These are phyloP conservation scores for Triticum turgidum DNA, from an alignment of 176 grass and related monocot genomes.

Conservation along the genomic window DNA sequence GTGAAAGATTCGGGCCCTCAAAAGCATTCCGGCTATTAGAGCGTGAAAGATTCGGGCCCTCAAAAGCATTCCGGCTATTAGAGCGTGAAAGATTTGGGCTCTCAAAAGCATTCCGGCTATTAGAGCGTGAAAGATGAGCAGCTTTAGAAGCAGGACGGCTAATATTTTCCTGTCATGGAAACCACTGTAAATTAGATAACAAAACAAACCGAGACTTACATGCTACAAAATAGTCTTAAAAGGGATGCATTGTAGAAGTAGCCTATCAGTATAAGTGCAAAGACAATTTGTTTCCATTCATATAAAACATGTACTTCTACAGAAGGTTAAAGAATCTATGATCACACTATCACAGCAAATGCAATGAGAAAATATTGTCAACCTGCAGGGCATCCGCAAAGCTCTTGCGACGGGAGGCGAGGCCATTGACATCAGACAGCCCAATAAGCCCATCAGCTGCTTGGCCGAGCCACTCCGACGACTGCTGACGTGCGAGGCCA, in stretches of 20 bases:
- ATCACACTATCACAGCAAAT: neutral
- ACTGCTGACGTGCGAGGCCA: slow-evolving; percentile 31
- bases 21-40: slow-evolving; percentile 1
- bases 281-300: neutral
- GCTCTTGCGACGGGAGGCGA: slow-evolving; percentile 60
- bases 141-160: slow-evolving; percentile 30
- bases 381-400: slow-evolving; percentile 96
- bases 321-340: neutral
- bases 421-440: slow-evolving; percentile 44
- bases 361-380: neutral
- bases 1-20: slow-evolving; percentile 44
- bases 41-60: neutral
- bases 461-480: slow-evolving; percentile 44
- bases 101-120: slow-evolving; percentile 61
- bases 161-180: slow-evolving; percentile 71
- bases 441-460: slow-evolving; percentile 58
- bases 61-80: slow-evolving; percentile 16
- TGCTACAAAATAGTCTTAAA: neutral
- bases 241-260: neutral
- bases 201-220: neutral
- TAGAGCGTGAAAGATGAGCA: slow-evolving; percentile 56
- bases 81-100: neutral
- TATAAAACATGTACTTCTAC: neutral
- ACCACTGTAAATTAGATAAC: slow-evolving; percentile 21
- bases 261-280: neutral